Base-by-base conservation (phyloP, 2,329 filamentous ascomycete species). In the Xylariaceae sp. region DNA sequence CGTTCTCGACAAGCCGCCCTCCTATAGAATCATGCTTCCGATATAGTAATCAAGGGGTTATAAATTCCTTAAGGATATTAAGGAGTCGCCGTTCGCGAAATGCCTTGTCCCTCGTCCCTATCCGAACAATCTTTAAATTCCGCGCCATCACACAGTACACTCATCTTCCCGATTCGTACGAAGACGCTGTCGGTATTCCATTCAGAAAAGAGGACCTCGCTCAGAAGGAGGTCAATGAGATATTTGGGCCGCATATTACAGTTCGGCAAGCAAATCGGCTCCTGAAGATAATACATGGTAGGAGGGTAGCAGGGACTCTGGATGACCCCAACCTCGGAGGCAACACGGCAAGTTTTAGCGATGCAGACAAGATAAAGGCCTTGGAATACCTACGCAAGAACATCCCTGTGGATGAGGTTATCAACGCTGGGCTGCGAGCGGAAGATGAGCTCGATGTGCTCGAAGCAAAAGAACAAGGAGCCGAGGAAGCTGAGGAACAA, bases 301-400 rank as follows among this genome's bases (percentile, higher is more conserved):
- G 84, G 37, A 77, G 86, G 41, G 83, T 89, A 20, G 84, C 85
- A 7, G 86, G 86, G 32, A 87, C 85, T 2, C 74, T 88, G 42
- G 79, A 84, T 10, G 85, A 88, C 65, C 85, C 85, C 2, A 74
- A 72, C 3, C 76, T 82, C 46, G 71, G 72, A 37, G 60, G 72
- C 21, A 79, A 84, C 60, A 85, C 82, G 23, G 71, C 71, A 2
- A 65, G 69, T 9, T 86, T 75, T 61, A 71, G 72, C 7, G 51
- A 70, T 2, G 57, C 70, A 1, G 76, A 84, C 56, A 72, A 79
- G 16, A 67, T 71, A 16, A 75, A 65, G 42, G 85, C 78, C 0
- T 72, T 89, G 52, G 71, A 70, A 32, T 88, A 85, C 67, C 73
- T 89, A 42, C 80, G 86, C 48, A 71, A 75, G 19, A 75, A 76